A percentile compares a stretch with the other conserved stretches of the same genome.
These are phyloP conservation scores for Papiliotrema fonsecae DNA, from an alignment of 1,284 basidiomycete species.

Conservation along the genomic window DNA sequence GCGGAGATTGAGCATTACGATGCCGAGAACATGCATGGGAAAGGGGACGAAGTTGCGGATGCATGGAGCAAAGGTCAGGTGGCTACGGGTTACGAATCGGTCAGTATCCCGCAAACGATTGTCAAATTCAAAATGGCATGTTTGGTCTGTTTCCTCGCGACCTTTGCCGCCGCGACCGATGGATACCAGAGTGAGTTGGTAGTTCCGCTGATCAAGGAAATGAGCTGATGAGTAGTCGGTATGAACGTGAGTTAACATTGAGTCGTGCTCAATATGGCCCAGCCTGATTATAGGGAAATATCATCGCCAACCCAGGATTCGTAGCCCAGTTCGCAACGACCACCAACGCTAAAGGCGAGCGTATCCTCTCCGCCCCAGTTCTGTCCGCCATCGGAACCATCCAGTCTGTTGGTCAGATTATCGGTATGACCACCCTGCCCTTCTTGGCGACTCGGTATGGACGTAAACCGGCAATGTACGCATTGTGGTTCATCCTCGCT, in stretches of 20 bases:
- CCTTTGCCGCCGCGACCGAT: slow-evolving; percentile 23
- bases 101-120: slow-evolving; percentile 14
- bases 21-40: neutral
- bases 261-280: neutral
- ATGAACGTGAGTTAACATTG: slow-evolving; percentile 9
- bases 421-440: slow-evolving; percentile 22
- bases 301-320: slow-evolving; percentile 27
- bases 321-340: slow-evolving; percentile 19
- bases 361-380: slow-evolving; percentile 15
- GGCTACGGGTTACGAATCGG: slow-evolving; percentile 16
- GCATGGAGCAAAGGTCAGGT: slow-evolving; percentile 17
- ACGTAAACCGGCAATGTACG: slow-evolving; percentile 18
- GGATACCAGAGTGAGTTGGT: slow-evolving; percentile 22
- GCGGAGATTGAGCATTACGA: neutral
- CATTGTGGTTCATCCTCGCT: slow-evolving; percentile 14
- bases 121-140: slow-evolving; percentile 20
- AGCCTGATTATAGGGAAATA: slow-evolving; percentile 11
- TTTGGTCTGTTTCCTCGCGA: slow-evolving; percentile 17
- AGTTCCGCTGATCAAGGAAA: neutral
- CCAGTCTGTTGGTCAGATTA: slow-evolving; percentile 25
- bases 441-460: slow-evolving; percentile 17
- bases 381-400: slow-evolving; percentile 23
- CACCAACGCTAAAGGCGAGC: slow-evolving; percentile 8
- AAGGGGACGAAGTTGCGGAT: slow-evolving; percentile 1
- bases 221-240: slow-evolving; percentile 12